Conservation (phyloP, 2,329 filamentous ascomycete species). For the Aspergillus sp. region DNA sequence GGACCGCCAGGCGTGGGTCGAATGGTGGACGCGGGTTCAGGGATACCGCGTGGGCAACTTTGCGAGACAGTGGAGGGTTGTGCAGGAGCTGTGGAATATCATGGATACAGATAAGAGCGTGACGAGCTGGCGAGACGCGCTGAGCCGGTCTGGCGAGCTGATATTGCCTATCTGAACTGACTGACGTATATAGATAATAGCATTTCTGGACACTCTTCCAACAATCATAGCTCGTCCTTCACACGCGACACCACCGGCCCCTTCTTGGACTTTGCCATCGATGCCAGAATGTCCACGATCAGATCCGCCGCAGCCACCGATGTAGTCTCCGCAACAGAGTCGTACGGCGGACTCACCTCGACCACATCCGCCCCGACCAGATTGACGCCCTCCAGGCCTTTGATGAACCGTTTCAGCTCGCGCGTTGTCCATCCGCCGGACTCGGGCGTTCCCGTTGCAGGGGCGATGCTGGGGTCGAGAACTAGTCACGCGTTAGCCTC, state of each 20-base stretch:
- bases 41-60: constrained; percentile 14
- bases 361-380: constrained; percentile 15
- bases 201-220: not conserved
- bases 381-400: constrained; percentile 11
- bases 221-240: not conserved
- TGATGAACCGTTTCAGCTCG: constrained; percentile 11
- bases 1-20: constrained; percentile 9
- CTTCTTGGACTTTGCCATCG: constrained; percentile 15
- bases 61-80: constrained; percentile 10
- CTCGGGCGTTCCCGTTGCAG: constrained; percentile 21
- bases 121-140: constrained; percentile 9
- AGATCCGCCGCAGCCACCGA: constrained; percentile 21
- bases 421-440: constrained; percentile 15
- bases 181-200: constrained; percentile 1
- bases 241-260: not conserved
- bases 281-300: constrained; percentile 19
- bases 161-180: constrained; percentile 10
- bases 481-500: constrained; percentile 7
- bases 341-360: constrained; percentile 41
- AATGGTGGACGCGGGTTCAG: constrained; percentile 12
- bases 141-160: constrained; percentile 8
- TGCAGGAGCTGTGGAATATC: constrained; percentile 12
- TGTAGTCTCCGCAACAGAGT: constrained; percentile 29
- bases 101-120: constrained; percentile 8
- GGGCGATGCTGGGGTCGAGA: constrained; percentile 23